These are phyloP conservation scores for Aspergillus jensenii DNA, from an alignment of 2,329 filamentous ascomycete genomes.

Conservation along the genomic window DNA sequence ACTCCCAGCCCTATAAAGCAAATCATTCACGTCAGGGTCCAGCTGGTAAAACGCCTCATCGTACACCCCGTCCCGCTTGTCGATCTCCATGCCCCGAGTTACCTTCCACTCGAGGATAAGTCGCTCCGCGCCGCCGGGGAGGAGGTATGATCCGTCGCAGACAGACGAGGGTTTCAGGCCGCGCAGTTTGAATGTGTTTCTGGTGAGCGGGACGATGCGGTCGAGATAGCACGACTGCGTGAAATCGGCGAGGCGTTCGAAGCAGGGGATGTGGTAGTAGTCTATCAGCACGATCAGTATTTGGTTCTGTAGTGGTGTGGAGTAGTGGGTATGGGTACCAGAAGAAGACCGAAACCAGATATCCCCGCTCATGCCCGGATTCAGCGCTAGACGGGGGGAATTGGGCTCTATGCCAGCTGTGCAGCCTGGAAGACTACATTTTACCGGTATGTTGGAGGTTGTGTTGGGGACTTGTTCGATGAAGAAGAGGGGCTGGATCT, in stretches of 20 bases:
- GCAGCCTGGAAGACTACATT: conserved; percentile 6
- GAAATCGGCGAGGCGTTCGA: conserved; percentile 7
- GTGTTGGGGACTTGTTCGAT: conserved; percentile 5
- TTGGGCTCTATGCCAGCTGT: neutral
- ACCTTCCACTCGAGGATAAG: conserved; percentile 8
- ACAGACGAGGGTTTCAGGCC: conserved; percentile 6
- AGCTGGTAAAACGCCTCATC: neutral
- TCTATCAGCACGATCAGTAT: neutral
- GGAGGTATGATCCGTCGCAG: conserved; percentile 4
- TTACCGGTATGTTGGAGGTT: no score
- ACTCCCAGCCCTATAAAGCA: neutral
- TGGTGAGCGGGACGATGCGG: conserved; percentile 6
- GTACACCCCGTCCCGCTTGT: conserved; percentile 2
- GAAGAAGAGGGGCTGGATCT: conserved; percentile 10
- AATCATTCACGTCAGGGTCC: neutral
- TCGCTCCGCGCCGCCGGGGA: conserved; percentile 2
- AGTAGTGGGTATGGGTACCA: neutral
- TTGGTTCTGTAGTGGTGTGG: neutral
- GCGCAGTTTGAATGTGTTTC: conserved; percentile 7
- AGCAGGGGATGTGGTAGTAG: conserved; percentile 11
- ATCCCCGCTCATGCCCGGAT: conserved; percentile 4
- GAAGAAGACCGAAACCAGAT: conserved; percentile 8
- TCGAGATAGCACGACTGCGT: neutral
- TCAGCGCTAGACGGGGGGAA: conserved; percentile 2
- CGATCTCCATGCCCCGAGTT: conserved; percentile 1